Evolutionary conservation across 2,329 filamentous ascomycete species (phyloP), one percentile per base, ranked within the genome.

Genomic region (Fusarium sp.): DNA sequence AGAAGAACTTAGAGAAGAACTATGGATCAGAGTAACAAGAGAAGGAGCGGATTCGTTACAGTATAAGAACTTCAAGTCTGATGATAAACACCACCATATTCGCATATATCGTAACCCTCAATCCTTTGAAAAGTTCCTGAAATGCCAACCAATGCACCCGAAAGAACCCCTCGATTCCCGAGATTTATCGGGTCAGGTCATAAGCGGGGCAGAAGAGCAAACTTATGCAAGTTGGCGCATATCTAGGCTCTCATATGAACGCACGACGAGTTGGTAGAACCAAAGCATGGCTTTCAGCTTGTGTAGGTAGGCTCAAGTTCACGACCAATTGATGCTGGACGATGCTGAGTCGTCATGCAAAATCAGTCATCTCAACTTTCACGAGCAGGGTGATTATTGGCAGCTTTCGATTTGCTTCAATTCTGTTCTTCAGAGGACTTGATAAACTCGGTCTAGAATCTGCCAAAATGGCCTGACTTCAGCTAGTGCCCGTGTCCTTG

Each of bases 141-240:
- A 52, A 33, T 57, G 41, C 49, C 59, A 56, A 29, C 47, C 60
- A 53, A 57, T 56, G 29, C 33, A 42, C 35, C 60, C 68, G 52
- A 67, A 71, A 47, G 18, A 38, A 55, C 50, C 41, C 57, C 62
- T 61, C 54, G 33, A 67, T 65, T 59, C 61, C 75, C 75, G 75
- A 77, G 45, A 70, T 73, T 65, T 69, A 70, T 77, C 75, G 75
- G 75, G 63, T 66, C 73, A 69, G 62, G 52, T 68, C 69, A 74
- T 47, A 45, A 73, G 75, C 73, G 75, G 75, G 74, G 73, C 59
- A 45, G 41, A 38, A 58, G 61, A 61, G 44, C 41, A 62, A 64
- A 63, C 44, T 57, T 57, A 57, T 68, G 57, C 57, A 65, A 67
- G 59, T 33, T 42, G 61, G 52, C 59, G 59, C 71, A 63, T 65